Base-by-base conservation (phyloP, 2,329 filamentous ascomycete genomes). In the Phaeosphaeria sp. region DNA sequence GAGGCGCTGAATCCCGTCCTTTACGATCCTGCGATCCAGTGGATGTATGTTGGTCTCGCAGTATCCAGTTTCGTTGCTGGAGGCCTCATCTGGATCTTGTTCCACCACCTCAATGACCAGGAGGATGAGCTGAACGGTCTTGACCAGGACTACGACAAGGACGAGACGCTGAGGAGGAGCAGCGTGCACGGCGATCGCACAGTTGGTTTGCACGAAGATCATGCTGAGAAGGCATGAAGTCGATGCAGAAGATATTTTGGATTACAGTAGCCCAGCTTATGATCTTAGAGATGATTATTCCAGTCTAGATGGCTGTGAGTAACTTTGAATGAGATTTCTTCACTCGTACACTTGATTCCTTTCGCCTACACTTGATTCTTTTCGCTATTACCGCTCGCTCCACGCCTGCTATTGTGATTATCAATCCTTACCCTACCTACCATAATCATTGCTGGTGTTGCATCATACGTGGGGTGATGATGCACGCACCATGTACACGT, bases 11-110 rank as follows among this genome's bases (percentile, higher is more conserved):
- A 85, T 18, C 85, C 87, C 0, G 80, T 83, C 3, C 82, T 86
- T 1, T 83, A 84, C 58, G 85, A 91, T 65, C 89, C 89, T 4
- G 83, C 86, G 60, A 86, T 90, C 65, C 67, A 88, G 62, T 90
- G 87, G 87, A 87, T 90, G 86, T 78, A 71, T 66, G 71, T 72
- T 43, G 71, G 74, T 54, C 56, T 78, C 39, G 72, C 72, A 6
- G 60, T 70, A 25, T 50, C 65, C 1, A 68, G 64, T 17, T 75
- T 76, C 56, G 44, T 75, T 11, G 64, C 72, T 22, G 76, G 76
- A 17, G 65, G 62, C 25, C 43, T 75, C 50, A 75, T 78, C 47
- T 78, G 73, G 74, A 61, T 76, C 11, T 22, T 76, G 46, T 77
- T 78, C 67, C 72, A 76, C 56, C 74, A 77, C 59, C 62, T 76